phyloP scores from a whole-genome alignment of 495 filamentous ascomycete species.

The Neurospora cerealis region DNA sequence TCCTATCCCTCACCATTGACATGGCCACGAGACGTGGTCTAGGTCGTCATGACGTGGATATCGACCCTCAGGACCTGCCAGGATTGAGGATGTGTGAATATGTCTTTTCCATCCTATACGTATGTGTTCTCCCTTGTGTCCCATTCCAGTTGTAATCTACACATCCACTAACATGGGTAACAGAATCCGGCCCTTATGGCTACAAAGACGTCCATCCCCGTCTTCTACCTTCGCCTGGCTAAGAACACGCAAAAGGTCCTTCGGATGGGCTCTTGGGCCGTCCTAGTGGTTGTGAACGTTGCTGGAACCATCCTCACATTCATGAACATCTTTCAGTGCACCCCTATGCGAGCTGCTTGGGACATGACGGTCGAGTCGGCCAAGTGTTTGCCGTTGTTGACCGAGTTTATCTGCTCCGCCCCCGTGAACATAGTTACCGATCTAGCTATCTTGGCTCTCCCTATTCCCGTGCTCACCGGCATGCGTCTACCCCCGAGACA shows the following conservation, averaged over 20 bases:
- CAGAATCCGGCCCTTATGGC: constrained; percentile 85
- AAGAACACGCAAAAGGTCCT: constrained; percentile 60
- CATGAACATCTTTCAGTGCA: constrained; percentile 82
- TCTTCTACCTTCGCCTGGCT: constrained; percentile 77
- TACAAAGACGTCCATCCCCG: constrained; percentile 82
- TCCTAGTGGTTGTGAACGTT: constrained; percentile 62
- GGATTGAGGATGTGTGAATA: constrained; percentile 61
- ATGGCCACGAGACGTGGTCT: constrained; percentile 61
- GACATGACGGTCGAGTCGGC: constrained; percentile 31
- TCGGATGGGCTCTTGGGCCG: constrained; percentile 58
- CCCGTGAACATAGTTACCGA: constrained; percentile 83
- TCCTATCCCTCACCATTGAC: constrained; percentile 66
- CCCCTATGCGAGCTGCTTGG: constrained; percentile 57
- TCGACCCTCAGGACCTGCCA: constrained; percentile 35
- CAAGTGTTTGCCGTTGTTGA: constrained; percentile 64
- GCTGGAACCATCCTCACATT: constrained; percentile 73
- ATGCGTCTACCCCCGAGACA: constrained; percentile 77
- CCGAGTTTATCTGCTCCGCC: constrained; percentile 72
- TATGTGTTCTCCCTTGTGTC: constrained; percentile 31
- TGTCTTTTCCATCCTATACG: constrained; percentile 75
- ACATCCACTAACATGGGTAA: constrained; percentile 5
- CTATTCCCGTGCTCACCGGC: constrained; percentile 75
- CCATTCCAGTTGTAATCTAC: neutral
- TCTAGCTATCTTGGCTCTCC: constrained; percentile 70
- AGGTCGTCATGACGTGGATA: constrained; percentile 62